phyloP scores from a whole-genome alignment of 108 stramenopile genomes.

The Stephanodiscus triporus region DNA sequence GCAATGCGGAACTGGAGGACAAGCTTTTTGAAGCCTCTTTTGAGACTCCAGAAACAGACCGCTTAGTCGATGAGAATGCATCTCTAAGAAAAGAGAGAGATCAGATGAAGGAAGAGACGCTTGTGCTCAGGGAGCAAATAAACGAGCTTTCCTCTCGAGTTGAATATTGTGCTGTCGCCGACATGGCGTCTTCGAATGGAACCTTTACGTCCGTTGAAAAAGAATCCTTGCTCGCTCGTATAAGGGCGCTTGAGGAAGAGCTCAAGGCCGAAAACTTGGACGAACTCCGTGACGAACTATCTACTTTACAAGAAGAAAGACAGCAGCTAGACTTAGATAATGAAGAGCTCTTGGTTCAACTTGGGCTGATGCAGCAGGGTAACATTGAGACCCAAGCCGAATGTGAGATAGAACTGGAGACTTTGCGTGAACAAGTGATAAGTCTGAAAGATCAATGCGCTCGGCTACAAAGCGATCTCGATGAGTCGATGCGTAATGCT shows the following conservation, averaged over 20 bases:
- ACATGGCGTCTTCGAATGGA: background rate
- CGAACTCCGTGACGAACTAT: slow-evolving; percentile 50
- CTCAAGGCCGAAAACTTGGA: slow-evolving; percentile 29
- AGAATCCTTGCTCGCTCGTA: slow-evolving; percentile 29
- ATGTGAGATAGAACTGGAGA: slow-evolving; percentile 28
- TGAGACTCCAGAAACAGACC: slow-evolving; percentile 4
- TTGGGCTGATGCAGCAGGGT: slow-evolving; percentile 74
- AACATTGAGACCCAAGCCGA: slow-evolving; percentile 57
- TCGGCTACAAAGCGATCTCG: slow-evolving; percentile 31
- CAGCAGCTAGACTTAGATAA: slow-evolving; percentile 67
- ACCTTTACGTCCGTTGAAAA: slow-evolving; percentile 23
- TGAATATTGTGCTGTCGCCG: background rate
- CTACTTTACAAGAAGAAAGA: slow-evolving; percentile 53
- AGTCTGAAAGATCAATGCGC: slow-evolving; percentile 22
- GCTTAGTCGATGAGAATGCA: slow-evolving; percentile 23
- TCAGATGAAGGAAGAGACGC: slow-evolving; percentile 17
- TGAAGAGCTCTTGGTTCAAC: slow-evolving; percentile 83
- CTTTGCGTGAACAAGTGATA: slow-evolving; percentile 34
- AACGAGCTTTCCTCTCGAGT: slow-evolving; percentile 23
- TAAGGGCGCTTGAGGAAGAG: slow-evolving; percentile 40
- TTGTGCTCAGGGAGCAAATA: slow-evolving; percentile 19
- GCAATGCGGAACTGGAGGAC: slow-evolving; percentile 26
- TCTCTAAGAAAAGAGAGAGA: slow-evolving; percentile 23
- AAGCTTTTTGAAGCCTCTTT: slow-evolving; percentile 42
- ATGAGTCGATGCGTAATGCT: slow-evolving; percentile 7